These are phyloP conservation scores for Tuber magnatum DNA, from an alignment of 495 filamentous ascomycete genomes.

Conservation along the genomic window DNA sequence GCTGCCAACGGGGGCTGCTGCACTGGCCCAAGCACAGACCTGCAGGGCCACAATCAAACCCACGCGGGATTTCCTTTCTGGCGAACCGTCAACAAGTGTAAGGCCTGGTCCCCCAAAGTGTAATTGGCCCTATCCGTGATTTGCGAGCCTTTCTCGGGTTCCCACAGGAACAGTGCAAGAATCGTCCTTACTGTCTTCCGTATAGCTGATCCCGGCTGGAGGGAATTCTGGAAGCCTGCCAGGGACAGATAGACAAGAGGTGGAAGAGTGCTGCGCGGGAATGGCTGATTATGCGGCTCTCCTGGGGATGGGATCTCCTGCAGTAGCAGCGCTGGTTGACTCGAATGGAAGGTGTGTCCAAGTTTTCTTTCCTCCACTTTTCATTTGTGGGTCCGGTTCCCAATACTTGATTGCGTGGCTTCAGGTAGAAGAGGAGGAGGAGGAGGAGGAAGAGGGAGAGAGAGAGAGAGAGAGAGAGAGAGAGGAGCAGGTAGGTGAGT, in stretches of 20 bases:
- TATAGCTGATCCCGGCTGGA: slow-evolving; percentile 31
- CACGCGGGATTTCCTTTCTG: slow-evolving; percentile 36
- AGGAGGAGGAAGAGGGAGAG: too few relatives aligned
- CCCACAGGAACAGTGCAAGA: slow-evolving; percentile 31
- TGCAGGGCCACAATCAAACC: slow-evolving; percentile 27
- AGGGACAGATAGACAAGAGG: slow-evolving; percentile 31
- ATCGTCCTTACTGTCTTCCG: slow-evolving; percentile 34
- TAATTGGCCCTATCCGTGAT: slow-evolving; percentile 28
- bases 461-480: slow-evolving; percentile 31
- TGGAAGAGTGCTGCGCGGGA: slow-evolving; percentile 16
- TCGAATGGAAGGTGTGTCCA: slow-evolving; percentile 37
- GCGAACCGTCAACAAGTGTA: slow-evolving; percentile 31
- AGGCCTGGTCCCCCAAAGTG: slow-evolving; percentile 31
- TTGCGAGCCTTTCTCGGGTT: slow-evolving; percentile 22
- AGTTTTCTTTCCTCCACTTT: slow-evolving; percentile 32
- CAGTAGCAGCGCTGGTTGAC: slow-evolving; percentile 32
- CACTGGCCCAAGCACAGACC: slow-evolving; percentile 37
- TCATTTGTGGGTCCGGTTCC: slow-evolving; percentile 33
- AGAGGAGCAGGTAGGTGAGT: slow-evolving; percentile 15
- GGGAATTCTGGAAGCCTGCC: slow-evolving; percentile 35
- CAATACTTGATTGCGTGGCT: slow-evolving; percentile 32
- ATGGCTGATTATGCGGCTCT: slow-evolving; percentile 39
- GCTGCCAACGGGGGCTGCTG: slow-evolving; percentile 21
- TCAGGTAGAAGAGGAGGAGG: slow-evolving; percentile 30
- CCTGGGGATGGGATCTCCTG: slow-evolving; percentile 37